These are phyloP conservation scores for Chytriomyces sp. DNA, from an alignment of 192 early-diverging fungal genomes.

Conservation along the genomic window DNA sequence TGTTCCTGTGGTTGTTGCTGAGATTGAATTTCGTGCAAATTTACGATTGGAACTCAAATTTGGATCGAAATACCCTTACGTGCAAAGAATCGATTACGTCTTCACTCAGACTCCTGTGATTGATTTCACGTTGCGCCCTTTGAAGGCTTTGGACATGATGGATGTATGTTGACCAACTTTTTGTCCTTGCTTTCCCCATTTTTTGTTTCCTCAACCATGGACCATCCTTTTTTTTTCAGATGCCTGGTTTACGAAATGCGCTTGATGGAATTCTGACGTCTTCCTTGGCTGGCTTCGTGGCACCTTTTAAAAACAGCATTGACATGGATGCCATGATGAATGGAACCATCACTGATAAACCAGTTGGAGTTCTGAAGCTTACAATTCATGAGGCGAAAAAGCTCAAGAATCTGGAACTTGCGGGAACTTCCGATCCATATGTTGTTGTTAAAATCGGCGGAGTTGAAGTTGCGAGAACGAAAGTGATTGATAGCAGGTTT, in stretches of 20 bases:
- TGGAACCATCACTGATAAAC: conserved; percentile 66
- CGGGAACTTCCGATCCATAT: conserved; percentile 92
- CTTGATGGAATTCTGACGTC: conserved; percentile 47
- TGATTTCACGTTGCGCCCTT: conserved; percentile 88
- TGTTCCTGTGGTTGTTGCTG: conserved; percentile 83
- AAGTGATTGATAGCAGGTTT: conserved; percentile 66
- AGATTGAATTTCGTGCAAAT: conserved; percentile 74
- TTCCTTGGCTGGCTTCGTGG: conserved; percentile 25
- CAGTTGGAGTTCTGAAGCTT: conserved; percentile 86
- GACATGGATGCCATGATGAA: conserved; percentile 81
- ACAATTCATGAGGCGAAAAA: conserved; percentile 78
- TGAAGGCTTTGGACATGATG: conserved; percentile 78
- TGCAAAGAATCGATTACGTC: conserved; percentile 80
- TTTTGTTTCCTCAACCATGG: not conserved
- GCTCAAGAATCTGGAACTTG: conserved; percentile 84
- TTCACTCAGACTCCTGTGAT: conserved; percentile 86
- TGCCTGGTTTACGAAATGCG: conserved; percentile 78
- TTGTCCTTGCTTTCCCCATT: conserved; percentile 33
- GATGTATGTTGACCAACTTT: no score
- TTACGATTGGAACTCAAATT: conserved; percentile 86
- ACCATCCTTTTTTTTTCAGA: conserved; percentile 4
- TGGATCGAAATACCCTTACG: conserved; percentile 83
- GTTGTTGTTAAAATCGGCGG: conserved; percentile 74
- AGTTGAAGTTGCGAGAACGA: conserved; percentile 68
- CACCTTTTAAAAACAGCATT: conserved; percentile 76